phyloP scores from a whole-genome alignment of 2,329 filamentous ascomycete genomes.

The Thelonectria olida region DNA sequence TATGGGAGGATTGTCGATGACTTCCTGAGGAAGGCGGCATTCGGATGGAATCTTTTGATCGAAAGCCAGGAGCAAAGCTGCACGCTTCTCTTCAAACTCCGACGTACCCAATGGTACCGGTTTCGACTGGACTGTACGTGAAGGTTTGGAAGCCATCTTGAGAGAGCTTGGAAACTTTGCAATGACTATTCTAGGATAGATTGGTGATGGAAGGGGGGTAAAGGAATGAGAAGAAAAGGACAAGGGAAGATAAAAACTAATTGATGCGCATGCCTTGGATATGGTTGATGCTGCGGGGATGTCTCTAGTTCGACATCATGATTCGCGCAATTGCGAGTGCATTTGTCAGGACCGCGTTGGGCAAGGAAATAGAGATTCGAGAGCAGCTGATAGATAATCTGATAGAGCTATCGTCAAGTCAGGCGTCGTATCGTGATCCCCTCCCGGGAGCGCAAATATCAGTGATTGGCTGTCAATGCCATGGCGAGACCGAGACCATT shows the following conservation, averaged over 20 bases:
- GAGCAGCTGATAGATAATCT: too few species aligned
- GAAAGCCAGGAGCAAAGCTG: slow-evolving; percentile 42
- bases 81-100: slow-evolving; percentile 37
- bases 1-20: slow-evolving; percentile 28
- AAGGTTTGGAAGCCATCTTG: not conserved
- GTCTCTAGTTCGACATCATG: too few species aligned
- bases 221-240: too few species aligned
- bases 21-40: slow-evolving; percentile 38
- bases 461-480: not conserved
- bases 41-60: slow-evolving; percentile 43
- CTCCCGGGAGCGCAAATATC: not conserved
- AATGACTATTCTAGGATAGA: too few species aligned
- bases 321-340: too few species aligned
- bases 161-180: not conserved
- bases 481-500: not conserved
- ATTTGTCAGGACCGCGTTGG: too few species aligned
- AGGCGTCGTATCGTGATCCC: not conserved
- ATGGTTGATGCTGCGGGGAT: too few species aligned
- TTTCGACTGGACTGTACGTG: slow-evolving; percentile 29
- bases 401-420: too few species aligned
- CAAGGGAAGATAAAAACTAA: too few species aligned
- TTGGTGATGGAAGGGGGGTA: too few species aligned
- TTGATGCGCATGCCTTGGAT: too few species aligned
- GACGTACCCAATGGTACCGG: slow-evolving; percentile 30
- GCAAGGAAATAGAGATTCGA: too few species aligned